These are phyloP conservation scores for Phoenix roebelenii DNA, from an alignment of 176 grass and related monocot species.

Conservation along the genomic window DNA sequence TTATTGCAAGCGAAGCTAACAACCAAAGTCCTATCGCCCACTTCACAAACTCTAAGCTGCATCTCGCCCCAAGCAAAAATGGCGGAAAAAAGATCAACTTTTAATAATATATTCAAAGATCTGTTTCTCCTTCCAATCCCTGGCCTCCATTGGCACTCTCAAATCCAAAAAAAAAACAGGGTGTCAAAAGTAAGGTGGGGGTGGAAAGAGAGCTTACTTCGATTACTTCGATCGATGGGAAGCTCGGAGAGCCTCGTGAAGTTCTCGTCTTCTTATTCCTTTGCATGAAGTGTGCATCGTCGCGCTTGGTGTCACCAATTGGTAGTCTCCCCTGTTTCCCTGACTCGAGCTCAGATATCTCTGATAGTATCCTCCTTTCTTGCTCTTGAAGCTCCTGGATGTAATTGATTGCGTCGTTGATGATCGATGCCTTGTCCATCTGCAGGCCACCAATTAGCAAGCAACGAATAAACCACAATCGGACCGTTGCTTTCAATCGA, in stretches of 20 bases:
- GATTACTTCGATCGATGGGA: constrained; percentile 23
- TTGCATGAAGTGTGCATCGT: background rate
- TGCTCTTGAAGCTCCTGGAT: constrained; percentile 39
- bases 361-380: constrained; percentile 28
- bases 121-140: too few species aligned
- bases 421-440: constrained; percentile 71
- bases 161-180: background rate
- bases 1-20: constrained; percentile 43
- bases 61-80: background rate
- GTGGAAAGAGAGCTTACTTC: constrained; percentile 19
- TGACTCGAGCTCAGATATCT: constrained; percentile 29
- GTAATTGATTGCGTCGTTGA: constrained; percentile 63
- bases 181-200: too few species aligned
- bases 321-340: background rate
- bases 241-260: background rate
- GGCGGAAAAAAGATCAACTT: too few species aligned
- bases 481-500: too few species aligned
- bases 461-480: background rate
- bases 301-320: background rate
- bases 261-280: constrained; percentile 1
- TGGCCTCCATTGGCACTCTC: too few species aligned
- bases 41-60: constrained; percentile 37
- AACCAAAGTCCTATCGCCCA: constrained; percentile 23
- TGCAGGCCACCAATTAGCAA: constrained; percentile 3
- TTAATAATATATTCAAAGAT: too few species aligned